phyloP scores from a whole-genome alignment of 2,329 filamentous ascomycete genomes.

The Coniosporium tulheliwenetii region DNA sequence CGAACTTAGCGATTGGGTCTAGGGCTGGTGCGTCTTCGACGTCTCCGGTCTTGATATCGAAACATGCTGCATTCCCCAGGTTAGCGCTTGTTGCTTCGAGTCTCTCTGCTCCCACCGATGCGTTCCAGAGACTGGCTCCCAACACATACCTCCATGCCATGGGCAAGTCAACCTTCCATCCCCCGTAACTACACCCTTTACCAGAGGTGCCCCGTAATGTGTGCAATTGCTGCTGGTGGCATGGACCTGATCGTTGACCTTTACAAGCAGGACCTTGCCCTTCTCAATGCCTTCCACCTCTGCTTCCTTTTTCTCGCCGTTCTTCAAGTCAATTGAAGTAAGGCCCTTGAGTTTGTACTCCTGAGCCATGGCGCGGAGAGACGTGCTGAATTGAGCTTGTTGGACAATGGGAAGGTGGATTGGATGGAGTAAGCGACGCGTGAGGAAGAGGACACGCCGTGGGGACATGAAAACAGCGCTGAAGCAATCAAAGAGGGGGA shows the following conservation, averaged over 20 bases:
- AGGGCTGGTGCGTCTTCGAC: slow-evolving; percentile 89
- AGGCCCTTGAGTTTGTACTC: slow-evolving; percentile 57
- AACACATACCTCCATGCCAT: slow-evolving; percentile 72
- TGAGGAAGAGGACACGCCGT: no score
- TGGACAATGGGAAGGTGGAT: slow-evolving; percentile 2
- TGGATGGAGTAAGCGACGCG: no score
- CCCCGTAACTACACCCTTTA: slow-evolving; percentile 68
- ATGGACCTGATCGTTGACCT: slow-evolving; percentile 58
- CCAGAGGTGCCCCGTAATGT: slow-evolving; percentile 83
- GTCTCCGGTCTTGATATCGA: slow-evolving; percentile 76
- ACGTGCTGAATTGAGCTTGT: slow-evolving; percentile 12
- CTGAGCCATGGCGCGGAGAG: slow-evolving; percentile 23
- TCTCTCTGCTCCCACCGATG: background rate
- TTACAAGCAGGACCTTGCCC: slow-evolving; percentile 75
- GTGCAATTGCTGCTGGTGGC: slow-evolving; percentile 72
- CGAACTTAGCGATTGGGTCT: slow-evolving; percentile 71
- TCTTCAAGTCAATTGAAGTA: slow-evolving; percentile 55
- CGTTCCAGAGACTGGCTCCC: background rate
- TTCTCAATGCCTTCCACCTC: slow-evolving; percentile 81
- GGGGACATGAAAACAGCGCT: no score
- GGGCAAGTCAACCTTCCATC: slow-evolving; percentile 80
- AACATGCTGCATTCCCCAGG: slow-evolving; percentile 51
- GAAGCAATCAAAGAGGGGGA: no score
- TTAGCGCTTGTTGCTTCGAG: slow-evolving; percentile 2
- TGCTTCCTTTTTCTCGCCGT: slow-evolving; percentile 72